Evolutionary conservation across 768 basidiomycete species (phyloP), one percentile per base, ranked within the genome.

Genomic region (Tricholoma saponaceum): DNA sequence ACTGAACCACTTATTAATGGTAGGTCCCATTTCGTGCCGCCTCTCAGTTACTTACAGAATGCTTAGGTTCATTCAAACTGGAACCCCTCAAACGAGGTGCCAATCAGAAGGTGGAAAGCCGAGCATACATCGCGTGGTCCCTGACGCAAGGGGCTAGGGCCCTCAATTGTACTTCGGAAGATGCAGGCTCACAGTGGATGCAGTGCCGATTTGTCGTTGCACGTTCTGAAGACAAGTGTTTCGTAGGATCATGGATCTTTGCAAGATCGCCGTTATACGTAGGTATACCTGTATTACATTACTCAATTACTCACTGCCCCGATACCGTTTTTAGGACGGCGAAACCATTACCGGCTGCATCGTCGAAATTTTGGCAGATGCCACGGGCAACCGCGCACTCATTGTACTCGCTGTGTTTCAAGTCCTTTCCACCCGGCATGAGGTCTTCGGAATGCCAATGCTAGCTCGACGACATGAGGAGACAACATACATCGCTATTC

Each of bases 371-470:
- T 33, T 68, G 9, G 47, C 60, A 33, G 51, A 64, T 6, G 22
- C 51, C 20, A 23, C 18, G 13, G 14, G 18, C 22, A 18, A 33
- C 4, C 35, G 51, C 4, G 51, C 60, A 12, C 25, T 60, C 16
- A 57, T 64, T 8, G 46, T 60, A 23, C 26, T 66, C 23, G 65
- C 66, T 39, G 35, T 66, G 13, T 67, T 65, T 46, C 54, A 61
- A 32, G 53, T 67, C 30, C 43, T 50, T 39, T 35, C 50, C 23
- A 56, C 53, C 20, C 56, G 61, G 25, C 59, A 67, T 55, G 52
- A 59, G 28, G 56, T 58, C 12, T 67, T 67, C 55, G 64, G 62
- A 54, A 67, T 67, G 66, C 66, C 62, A 33, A 55, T 64, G 54
- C 47, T 67, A n/a, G 52, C 52, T 53, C 59, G 56, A 16, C 59